Conservation (phyloP, 225 moss, liverwort and hornwort species). For the Straminergon stramineum region DNA sequence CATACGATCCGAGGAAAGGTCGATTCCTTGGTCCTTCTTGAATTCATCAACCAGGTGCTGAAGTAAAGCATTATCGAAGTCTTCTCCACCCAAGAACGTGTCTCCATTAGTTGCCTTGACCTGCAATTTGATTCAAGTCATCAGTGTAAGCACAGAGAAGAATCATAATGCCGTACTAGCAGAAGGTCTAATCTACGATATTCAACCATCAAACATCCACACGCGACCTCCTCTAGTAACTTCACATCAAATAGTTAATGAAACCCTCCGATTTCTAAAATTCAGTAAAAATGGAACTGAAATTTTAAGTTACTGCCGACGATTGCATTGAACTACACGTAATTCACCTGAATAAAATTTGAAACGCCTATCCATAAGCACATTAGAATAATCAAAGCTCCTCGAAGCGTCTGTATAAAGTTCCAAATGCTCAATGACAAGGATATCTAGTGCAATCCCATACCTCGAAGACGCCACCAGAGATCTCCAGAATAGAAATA, state of each 20-base stretch:
- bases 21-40: conserved; percentile 85
- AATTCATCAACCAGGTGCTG: conserved; percentile 59
- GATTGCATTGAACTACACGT: neutral
- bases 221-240: neutral
- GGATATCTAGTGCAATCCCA: neutral
- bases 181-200: neutral
- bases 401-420: neutral
- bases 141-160: neutral
- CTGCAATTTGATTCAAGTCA: neutral
- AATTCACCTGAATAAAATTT: neutral
- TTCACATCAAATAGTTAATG: neutral
- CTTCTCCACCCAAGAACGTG: conserved; percentile 87
- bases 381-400: neutral
- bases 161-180: neutral
- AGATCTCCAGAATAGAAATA: conserved; percentile 80
- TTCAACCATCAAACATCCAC: neutral
- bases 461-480: conserved; percentile 95
- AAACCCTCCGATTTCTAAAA: no score
- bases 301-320: neutral
- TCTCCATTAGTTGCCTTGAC: conserved; percentile 96
- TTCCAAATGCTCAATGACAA: neutral
- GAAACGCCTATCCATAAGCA: neutral
- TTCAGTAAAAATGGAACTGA: neutral
- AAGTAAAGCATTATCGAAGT: conserved; percentile 72
- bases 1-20: conserved; percentile 72